phyloP scores from a whole-genome alignment of 208 protist genomes.

The Strigomonas galati region DNA sequence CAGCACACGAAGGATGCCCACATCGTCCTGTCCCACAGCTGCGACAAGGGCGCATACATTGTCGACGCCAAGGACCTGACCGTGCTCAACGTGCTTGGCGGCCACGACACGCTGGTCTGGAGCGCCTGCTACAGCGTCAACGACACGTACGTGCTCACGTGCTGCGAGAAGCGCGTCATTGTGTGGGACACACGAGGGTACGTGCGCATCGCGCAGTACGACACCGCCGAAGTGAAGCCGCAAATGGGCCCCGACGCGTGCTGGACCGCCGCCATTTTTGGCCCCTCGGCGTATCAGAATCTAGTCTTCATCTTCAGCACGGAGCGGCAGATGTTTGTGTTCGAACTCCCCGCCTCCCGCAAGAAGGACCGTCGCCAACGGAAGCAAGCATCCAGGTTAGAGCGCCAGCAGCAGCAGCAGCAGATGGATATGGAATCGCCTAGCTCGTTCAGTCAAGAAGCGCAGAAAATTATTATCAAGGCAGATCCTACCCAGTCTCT shows the following conservation, averaged over 20 bases:
- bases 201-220: slow-evolving; percentile 25
- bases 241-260: neutral
- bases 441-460: too few relatives aligned
- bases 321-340: neutral
- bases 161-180: slow-evolving; percentile 53
- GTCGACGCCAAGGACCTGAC: slow-evolving; percentile 26
- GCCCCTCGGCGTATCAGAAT: neutral
- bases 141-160: slow-evolving; percentile 43
- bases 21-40: slow-evolving; percentile 50
- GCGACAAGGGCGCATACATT: slow-evolving; percentile 40
- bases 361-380: neutral
- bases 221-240: slow-evolving; percentile 6
- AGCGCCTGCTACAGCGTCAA: slow-evolving; percentile 37
- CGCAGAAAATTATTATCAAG: too few relatives aligned
- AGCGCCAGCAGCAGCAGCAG: neutral
- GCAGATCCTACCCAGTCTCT: slow-evolving; percentile 6
- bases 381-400: neutral
- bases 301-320: slow-evolving; percentile 2
- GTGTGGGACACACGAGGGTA: slow-evolving; percentile 35
- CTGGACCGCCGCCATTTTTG: slow-evolving; percentile 6
- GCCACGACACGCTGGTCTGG: slow-evolving; percentile 52
- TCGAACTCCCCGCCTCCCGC: neutral
- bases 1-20: slow-evolving; percentile 42
- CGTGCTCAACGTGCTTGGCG: slow-evolving; percentile 27
- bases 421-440: too few relatives aligned